These are phyloP conservation scores for Echium plantagineum DNA, from an alignment of 257 asterid genomes.

Conservation along the genomic window DNA sequence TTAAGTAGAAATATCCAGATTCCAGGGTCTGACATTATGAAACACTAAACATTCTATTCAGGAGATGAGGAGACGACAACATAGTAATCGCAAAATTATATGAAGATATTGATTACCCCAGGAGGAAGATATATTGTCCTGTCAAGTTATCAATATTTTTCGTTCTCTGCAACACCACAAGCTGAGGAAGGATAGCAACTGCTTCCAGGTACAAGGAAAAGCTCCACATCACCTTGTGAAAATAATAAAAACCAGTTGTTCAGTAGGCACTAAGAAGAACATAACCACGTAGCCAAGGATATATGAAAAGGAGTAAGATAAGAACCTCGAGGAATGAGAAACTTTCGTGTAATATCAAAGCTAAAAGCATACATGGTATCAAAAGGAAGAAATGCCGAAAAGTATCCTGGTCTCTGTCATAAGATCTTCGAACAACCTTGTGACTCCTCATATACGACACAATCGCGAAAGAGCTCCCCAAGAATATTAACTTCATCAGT, in stretches of 20 bases:
- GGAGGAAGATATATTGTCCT: conserved; percentile 74
- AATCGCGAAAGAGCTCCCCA: conserved; percentile 68
- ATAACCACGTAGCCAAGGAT: neutral
- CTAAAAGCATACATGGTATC: conserved; percentile 62
- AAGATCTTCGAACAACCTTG: conserved; percentile 78
- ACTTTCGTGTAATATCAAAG: conserved; percentile 52
- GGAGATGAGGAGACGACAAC: no score
- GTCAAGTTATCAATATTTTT: conserved; percentile 85
- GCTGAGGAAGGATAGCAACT: conserved; percentile 86
- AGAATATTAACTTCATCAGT: conserved; percentile 65
- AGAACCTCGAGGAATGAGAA: conserved; percentile 19
- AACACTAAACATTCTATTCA: no score
- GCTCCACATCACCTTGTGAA: conserved; percentile 62
- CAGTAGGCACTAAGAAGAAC: conserved; percentile 1
- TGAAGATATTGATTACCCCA: conserved; percentile 37
- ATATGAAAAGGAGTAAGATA: no score
- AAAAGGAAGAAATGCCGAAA: conserved; percentile 68
- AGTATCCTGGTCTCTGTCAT: conserved; percentile 81
- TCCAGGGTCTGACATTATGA: no score
- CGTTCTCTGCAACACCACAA: conserved; percentile 76
- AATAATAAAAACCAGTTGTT: conserved; percentile 2
- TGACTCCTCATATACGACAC: conserved; percentile 80
- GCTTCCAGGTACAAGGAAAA: conserved; percentile 81
- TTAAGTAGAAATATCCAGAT: no score
- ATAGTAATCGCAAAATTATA: neutral